Evolutionary conservation across 2,329 filamentous ascomycete species (phyloP).

Genomic region (Anisogramma anomala): DNA sequence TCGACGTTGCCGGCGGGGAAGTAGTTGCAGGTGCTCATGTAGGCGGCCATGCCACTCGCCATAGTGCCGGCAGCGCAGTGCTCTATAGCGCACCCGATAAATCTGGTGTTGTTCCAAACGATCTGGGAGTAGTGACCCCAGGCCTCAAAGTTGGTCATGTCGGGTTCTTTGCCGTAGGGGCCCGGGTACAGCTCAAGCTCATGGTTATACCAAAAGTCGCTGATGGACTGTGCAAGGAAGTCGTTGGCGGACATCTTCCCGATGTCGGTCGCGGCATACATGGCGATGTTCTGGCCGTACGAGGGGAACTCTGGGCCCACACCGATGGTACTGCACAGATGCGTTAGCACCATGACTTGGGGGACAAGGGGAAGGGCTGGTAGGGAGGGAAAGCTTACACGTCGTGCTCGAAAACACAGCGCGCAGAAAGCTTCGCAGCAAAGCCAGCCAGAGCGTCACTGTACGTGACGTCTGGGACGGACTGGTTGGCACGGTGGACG

Average conservation of each 20-base stretch:
- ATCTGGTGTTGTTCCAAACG: conserved; percentile 52
- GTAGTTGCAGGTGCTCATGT: conserved; percentile 88
- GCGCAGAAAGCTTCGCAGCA: conserved; percentile 51
- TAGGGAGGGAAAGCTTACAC: conserved; percentile 41
- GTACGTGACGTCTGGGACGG: conserved; percentile 54
- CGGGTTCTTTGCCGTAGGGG: conserved; percentile 51
- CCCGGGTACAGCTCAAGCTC: conserved; percentile 50
- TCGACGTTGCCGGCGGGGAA: conserved; percentile 53
- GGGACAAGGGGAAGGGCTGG: not conserved
- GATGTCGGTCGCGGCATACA: conserved; percentile 35
- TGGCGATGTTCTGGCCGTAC: conserved; percentile 90
- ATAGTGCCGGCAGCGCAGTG: conserved; percentile 43
- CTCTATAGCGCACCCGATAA: conserved; percentile 51
- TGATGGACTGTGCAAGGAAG: conserved; percentile 57
- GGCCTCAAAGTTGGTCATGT: conserved; percentile 48
- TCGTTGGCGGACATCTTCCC: conserved; percentile 36
- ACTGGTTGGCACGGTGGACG: conserved; percentile 73
- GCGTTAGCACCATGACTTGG: conserved; percentile 3
- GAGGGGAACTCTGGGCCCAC: conserved; percentile 31
- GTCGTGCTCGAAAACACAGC: conserved; percentile 65
- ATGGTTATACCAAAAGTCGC: conserved; percentile 79
- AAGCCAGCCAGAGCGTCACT: conserved; percentile 49
- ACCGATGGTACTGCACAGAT: conserved; percentile 35
- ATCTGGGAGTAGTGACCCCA: conserved; percentile 72
- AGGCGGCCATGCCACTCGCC: conserved; percentile 38